Base-by-base conservation (phyloP, 192 early-diverging fungal species). In the Piromyces finnis region DNA sequence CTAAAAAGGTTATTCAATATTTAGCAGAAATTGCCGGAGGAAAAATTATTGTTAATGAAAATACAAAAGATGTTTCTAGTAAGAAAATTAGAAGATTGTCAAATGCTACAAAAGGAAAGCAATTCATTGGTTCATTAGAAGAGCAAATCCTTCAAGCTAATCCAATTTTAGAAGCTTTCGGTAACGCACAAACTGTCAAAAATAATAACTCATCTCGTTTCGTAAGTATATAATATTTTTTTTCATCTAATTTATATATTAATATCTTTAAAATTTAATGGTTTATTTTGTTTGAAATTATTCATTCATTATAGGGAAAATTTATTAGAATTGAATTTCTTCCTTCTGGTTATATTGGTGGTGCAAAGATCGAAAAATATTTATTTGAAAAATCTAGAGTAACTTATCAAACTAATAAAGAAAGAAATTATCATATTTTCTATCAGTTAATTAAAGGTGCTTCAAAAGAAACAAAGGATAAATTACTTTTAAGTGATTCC, bases 201-300 rank as follows among this genome's bases (percentile, higher is more conserved):
- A 99, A 99, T 84, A 97, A 99, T 84, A 99, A 99, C 87, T 97
- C 95, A 79, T 98, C 97, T 16, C 94, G 97, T 35, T 99, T 99
- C 86, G 93, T 92, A 88, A 87, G 90, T 85, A 29, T n/a, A 29
- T 68, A 13, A 59, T 17, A 32, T 35, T n/a, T 18, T 83, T 11
- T 22, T 11, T 22, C 1, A n/a, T n/a, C n/a, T n/a, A n/a, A n/a
- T n/a, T n/a, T n/a, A n/a, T n/a, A n/a, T n/a, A n/a, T n/a, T n/a
- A n/a, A n/a, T n/a, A n/a, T n/a, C n/a, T n/a, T n/a, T n/a, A n/a
- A n/a, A n/a, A n/a, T n/a, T n/a, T n/a, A n/a, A n/a, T n/a, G n/a
- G n/a, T n/a, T n/a, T n/a, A n/a, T n/a, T n/a, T n/a, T n/a, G n/a
- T n/a, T n/a, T n/a, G n/a, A 32, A 32, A 32, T 32, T 6, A 6